Evolutionary conservation across 129 eudicot genomes (phyloP).

Genomic region (Helichrysum umbraculigerum): DNA sequence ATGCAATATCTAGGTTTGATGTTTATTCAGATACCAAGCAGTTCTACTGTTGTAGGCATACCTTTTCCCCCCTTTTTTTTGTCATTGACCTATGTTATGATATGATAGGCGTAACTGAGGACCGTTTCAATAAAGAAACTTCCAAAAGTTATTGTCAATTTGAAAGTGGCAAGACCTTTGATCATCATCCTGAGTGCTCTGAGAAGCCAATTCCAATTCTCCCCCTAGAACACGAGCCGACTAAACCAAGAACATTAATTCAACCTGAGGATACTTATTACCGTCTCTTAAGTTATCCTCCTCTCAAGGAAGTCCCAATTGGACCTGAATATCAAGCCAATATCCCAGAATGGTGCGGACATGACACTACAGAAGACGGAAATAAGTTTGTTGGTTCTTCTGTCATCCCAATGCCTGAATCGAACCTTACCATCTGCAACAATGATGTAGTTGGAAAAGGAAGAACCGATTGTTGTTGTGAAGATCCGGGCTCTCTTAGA

Average conservation of each 20-base stretch:
- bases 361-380: conserved; percentile 3
- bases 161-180: conserved; percentile 15
- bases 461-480: conserved; percentile 48
- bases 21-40: background rate
- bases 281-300: conserved; percentile 40
- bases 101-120: conserved; percentile 37
- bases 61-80: background rate
- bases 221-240: background rate
- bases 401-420: conserved; percentile 40
- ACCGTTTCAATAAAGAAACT: conserved; percentile 14
- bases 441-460: conserved; percentile 36
- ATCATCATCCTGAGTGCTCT: background rate
- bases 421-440: background rate
- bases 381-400: conserved; percentile 34
- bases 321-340: conserved; percentile 63
- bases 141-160: background rate
- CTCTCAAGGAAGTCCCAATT: conserved; percentile 47
- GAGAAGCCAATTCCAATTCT: background rate
- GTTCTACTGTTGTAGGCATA: background rate
- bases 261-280: conserved; percentile 37
- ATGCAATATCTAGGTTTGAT: background rate
- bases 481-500: conserved; percentile 45
- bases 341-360: conserved; percentile 45
- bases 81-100: conserved; percentile 28
- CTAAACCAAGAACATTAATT: conserved; percentile 14